Evolutionary conservation across 73 alveolate species (phyloP).

Genomic region (Durusdinium trenchii): DNA sequence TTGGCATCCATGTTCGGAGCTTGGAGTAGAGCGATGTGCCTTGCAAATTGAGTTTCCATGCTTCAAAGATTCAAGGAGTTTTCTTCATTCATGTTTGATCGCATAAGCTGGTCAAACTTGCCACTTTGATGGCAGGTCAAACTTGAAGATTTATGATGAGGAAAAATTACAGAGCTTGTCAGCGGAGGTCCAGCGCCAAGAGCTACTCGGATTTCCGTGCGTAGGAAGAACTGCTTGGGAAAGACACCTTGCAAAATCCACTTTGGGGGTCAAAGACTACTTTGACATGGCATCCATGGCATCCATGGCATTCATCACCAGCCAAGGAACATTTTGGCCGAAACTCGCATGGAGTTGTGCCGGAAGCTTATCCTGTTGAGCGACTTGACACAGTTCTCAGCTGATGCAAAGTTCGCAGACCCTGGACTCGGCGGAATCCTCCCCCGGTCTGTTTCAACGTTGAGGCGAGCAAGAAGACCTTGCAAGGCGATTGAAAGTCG

Average conservation of each 20-base stretch:
- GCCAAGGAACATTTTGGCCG: neutral
- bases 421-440: no score
- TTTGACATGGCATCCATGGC: neutral
- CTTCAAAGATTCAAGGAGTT: no score
- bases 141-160: neutral
- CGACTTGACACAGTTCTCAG: no score
- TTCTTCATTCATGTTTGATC: no score
- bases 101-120: no score
- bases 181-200: neutral
- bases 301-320: neutral
- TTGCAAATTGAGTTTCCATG: no score
- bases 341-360: neutral
- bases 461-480: neutral
- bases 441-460: no score
- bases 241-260: neutral
- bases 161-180: conserved; percentile 1
- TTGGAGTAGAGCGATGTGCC: no score
- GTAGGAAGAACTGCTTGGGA: neutral
- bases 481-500: neutral
- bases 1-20: no score
- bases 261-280: neutral
- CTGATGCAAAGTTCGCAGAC: no score
- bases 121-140: no score
- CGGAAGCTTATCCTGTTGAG: neutral
- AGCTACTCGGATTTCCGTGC: neutral